These are phyloP conservation scores for Biscutella laevigata DNA, from an alignment of 441 rosid genomes.

Conservation along the genomic window DNA sequence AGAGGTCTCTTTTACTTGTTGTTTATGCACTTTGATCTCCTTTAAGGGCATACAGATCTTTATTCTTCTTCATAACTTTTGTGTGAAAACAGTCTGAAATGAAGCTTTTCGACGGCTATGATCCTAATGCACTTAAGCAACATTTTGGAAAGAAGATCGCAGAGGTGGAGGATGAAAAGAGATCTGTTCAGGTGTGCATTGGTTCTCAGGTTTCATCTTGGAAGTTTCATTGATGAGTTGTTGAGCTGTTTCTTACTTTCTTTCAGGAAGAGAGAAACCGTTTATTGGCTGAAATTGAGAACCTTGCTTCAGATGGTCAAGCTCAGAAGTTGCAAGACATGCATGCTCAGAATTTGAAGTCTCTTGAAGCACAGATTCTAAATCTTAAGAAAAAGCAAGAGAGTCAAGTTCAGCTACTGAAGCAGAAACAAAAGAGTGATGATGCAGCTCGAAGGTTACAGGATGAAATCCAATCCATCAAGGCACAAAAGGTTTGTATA, in stretches of 20 bases:
- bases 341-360: conserved; percentile 75
- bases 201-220: background rate
- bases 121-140: conserved; percentile 69
- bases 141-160: conserved; percentile 93
- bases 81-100: conserved; percentile 70
- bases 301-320: conserved; percentile 81
- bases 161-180: conserved; percentile 88
- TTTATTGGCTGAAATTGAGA: conserved; percentile 80
- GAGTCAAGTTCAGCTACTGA: conserved; percentile 85
- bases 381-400: conserved; percentile 97
- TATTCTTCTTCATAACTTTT: conserved; percentile 1
- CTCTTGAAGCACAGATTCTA: conserved; percentile 85
- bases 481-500: conserved; percentile 66
- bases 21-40: background rate
- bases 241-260: conserved; percentile 5
- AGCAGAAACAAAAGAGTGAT: conserved; percentile 94
- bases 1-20: conserved; percentile 48
- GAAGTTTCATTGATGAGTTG: background rate
- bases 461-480: conserved; percentile 91
- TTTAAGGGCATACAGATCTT: background rate
- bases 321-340: conserved; percentile 73
- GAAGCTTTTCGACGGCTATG: conserved; percentile 77
- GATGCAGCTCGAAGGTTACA: conserved; percentile 87
- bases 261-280: conserved; percentile 85
- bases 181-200: conserved; percentile 63